Conservation (phyloP, 106 monocot species). For the Dendrobium chrysotoxum region DNA sequence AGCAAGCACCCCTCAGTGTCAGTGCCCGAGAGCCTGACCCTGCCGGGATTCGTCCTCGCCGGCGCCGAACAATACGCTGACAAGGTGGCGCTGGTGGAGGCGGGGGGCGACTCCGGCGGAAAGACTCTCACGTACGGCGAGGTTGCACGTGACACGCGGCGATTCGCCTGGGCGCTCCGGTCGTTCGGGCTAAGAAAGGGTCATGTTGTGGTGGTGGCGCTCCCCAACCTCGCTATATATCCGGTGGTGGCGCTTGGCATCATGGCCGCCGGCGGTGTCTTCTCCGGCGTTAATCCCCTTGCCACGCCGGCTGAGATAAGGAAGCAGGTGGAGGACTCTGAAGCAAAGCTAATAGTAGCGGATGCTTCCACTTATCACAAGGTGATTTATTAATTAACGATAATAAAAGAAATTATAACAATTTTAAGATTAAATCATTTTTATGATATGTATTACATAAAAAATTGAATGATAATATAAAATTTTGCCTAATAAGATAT, state of each 20-base stretch:
- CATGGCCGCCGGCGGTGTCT: slow-evolving; percentile 83
- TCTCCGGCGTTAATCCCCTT: slow-evolving; percentile 82
- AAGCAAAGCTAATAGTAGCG: slow-evolving; percentile 63
- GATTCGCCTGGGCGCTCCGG: slow-evolving; percentile 63
- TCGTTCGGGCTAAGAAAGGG: slow-evolving; percentile 69
- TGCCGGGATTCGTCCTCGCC: slow-evolving; percentile 85
- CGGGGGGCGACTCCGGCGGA: slow-evolving; percentile 32
- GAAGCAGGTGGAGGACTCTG: slow-evolving; percentile 75
- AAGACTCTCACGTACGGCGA: slow-evolving; percentile 60
- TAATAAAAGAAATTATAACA: too few species aligned
- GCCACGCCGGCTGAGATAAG: slow-evolving; percentile 40
- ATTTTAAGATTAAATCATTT: too few species aligned
- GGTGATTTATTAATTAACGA: slow-evolving; percentile 14
- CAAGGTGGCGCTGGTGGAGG: slow-evolving; percentile 77
- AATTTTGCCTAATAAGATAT: too few species aligned
- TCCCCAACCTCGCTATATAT: slow-evolving; percentile 76
- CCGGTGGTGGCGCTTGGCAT: slow-evolving; percentile 76
- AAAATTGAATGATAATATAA: too few species aligned
- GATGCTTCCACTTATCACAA: slow-evolving; percentile 43
- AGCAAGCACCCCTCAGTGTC: slow-evolving; percentile 48
- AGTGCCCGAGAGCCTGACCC: slow-evolving; percentile 53
- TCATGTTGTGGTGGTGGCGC: slow-evolving; percentile 69
- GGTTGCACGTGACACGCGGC: slow-evolving; percentile 37
- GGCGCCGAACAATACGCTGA: slow-evolving; percentile 47
- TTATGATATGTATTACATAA: too few species aligned